Conservation (phyloP, 495 filamentous ascomycete species). For the Penicillium nucicola region DNA sequence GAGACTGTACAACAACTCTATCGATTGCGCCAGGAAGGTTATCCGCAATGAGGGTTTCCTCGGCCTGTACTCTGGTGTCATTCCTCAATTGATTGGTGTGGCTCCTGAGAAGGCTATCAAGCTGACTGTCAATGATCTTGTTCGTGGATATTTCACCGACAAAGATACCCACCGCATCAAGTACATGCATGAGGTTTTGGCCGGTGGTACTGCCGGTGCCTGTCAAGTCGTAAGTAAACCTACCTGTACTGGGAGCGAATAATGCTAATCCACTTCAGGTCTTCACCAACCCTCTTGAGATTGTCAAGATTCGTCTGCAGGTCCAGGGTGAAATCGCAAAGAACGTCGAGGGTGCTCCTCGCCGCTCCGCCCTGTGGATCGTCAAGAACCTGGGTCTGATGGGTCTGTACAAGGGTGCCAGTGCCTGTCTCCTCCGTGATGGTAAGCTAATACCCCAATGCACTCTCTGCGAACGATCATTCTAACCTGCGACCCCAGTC, state of each 20-base stretch:
- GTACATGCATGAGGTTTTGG: conserved; percentile 69
- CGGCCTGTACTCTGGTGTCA: conserved; percentile 89
- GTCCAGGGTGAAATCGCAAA: conserved; percentile 96
- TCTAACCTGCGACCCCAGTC: conserved; percentile 36
- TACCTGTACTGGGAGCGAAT: neutral
- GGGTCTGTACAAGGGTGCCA: conserved; percentile 96
- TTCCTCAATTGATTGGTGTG: conserved; percentile 94
- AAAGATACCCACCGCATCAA: conserved; percentile 72
- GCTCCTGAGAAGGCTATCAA: conserved; percentile 99
- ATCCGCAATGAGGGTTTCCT: conserved; percentile 85
- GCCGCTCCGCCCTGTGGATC: conserved; percentile 95
- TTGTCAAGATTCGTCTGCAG: conserved; percentile 97
- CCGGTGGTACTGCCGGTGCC: conserved; percentile 85
- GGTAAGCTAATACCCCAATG: conserved; percentile 23
- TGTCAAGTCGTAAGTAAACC: conserved; percentile 85
- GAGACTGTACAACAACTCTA: conserved; percentile 89
- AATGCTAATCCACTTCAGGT: conserved; percentile 48
- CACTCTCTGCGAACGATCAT: no score
- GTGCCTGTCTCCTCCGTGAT: conserved; percentile 89
- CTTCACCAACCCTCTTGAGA: conserved; percentile 96
- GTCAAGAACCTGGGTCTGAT: conserved; percentile 92
- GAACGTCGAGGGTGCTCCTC: conserved; percentile 75
- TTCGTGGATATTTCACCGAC: conserved; percentile 73
- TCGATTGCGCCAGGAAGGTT: conserved; percentile 91
- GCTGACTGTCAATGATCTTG: conserved; percentile 93